These are phyloP conservation scores for Hordeum pubiflorum DNA, from an alignment of 202 grass and related monocot genomes.

Conservation along the genomic window DNA sequence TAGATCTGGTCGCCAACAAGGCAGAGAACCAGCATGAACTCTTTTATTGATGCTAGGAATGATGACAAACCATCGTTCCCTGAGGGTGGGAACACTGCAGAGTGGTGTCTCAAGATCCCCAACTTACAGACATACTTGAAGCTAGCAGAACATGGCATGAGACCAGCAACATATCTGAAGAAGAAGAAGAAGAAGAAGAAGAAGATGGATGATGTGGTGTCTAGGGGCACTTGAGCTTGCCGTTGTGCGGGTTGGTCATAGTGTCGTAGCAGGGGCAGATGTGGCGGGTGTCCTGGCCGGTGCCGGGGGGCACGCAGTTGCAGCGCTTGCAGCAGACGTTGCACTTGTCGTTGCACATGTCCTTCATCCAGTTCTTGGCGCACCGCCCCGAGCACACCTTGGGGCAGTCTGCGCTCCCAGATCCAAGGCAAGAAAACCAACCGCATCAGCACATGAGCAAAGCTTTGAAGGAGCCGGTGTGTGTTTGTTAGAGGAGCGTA, in stretches of 20 bases:
- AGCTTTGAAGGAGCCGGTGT: too few relatives aligned
- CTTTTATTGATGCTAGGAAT: neutral
- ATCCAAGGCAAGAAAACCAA: too few relatives aligned
- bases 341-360: constrained; percentile 70
- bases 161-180: too few relatives aligned
- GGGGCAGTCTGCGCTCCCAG: too few relatives aligned
- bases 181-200: too few relatives aligned
- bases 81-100: neutral
- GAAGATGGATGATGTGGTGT: too few relatives aligned
- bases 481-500: neutral
- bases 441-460: too few relatives aligned
- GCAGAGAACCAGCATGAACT: neutral
- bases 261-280: constrained; percentile 47
- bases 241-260: constrained; percentile 31
- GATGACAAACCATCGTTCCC: neutral
- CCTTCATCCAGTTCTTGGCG: constrained; percentile 55
- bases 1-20: neutral
- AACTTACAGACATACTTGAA: too few relatives aligned
- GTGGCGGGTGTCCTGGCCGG: constrained; percentile 43
- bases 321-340: constrained; percentile 66
- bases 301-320: constrained; percentile 81
- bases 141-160: neutral
- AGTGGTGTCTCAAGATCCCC: neutral
- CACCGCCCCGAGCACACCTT: constrained; percentile 44
- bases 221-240: constrained; percentile 38